phyloP scores from a whole-genome alignment of 2,329 filamentous ascomycete genomes.

The Fusarium phyllophilum region DNA sequence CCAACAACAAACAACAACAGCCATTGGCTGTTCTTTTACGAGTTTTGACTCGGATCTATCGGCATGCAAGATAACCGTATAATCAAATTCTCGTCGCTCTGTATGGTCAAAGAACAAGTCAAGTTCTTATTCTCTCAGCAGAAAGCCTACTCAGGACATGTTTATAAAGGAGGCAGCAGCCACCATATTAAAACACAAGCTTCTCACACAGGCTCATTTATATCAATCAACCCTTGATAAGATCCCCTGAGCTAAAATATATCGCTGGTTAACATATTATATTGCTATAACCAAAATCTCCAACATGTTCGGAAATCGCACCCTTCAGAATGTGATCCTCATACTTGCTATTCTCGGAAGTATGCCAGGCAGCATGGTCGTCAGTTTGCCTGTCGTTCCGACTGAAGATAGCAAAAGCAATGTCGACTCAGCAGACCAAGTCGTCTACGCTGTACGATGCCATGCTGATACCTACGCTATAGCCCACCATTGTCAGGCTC shows the following conservation, averaged over 20 bases:
- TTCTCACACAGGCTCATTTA: no score
- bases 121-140: not conserved
- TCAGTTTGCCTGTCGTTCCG: not conserved
- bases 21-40: not conserved
- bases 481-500: not conserved
- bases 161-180: not conserved
- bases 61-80: not conserved
- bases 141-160: not conserved
- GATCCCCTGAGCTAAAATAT: not conserved
- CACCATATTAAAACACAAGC: not conserved
- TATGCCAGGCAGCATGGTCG: not conserved
- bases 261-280: not conserved
- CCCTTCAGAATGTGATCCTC: not conserved
- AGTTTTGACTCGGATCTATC: not conserved
- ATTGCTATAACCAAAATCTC: not conserved
- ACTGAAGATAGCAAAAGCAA: not conserved
- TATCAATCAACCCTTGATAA: not conserved
- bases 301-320: not conserved
- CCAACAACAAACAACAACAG: not conserved
- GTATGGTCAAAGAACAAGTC: not conserved
- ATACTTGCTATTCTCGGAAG: not conserved
- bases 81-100: not conserved
- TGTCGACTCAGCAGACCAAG: not conserved
- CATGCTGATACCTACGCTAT: not conserved
- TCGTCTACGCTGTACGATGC: not conserved